Evolutionary conservation across 805 yeast genomes (phyloP).

Genomic region (Suhomyces prunicola): DNA sequence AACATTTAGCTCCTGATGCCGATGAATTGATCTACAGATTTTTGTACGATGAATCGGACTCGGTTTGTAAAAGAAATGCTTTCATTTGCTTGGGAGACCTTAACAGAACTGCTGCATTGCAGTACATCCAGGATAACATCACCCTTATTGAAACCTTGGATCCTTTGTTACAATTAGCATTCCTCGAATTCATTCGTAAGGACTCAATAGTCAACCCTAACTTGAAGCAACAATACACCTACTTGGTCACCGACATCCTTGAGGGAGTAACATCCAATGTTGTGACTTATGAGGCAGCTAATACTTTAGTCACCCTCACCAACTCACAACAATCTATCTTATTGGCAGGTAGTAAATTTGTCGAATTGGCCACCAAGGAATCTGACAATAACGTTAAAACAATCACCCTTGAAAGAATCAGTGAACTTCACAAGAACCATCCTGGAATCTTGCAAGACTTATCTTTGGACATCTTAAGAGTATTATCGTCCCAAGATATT

Average conservation of each 20-base stretch:
- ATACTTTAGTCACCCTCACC: slow-evolving; percentile 64
- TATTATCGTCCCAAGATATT: slow-evolving; percentile 81
- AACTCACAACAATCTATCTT: slow-evolving; percentile 61
- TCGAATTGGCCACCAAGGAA: slow-evolving; percentile 86
- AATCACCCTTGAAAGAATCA: slow-evolving; percentile 83
- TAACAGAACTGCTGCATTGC: slow-evolving; percentile 80
- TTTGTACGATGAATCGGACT: slow-evolving; percentile 79
- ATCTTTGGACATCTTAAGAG: slow-evolving; percentile 80
- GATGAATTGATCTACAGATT: slow-evolving; percentile 74
- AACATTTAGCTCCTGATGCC: slow-evolving; percentile 93
- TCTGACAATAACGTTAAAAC: slow-evolving; percentile 94
- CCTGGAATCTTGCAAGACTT: slow-evolving; percentile 84
- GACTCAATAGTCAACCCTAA: slow-evolving; percentile 67
- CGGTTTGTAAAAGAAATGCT: slow-evolving; percentile 93
- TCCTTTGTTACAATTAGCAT: slow-evolving; percentile 80
- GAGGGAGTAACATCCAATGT: slow-evolving; percentile 60
- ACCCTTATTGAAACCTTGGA: slow-evolving; percentile 62
- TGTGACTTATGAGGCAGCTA: slow-evolving; percentile 90
- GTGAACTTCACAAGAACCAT: slow-evolving; percentile 65
- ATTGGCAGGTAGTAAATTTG: slow-evolving; percentile 79
- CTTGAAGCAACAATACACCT: slow-evolving; percentile 67
- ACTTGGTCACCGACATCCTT: slow-evolving; percentile 67
- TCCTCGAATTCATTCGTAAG: slow-evolving; percentile 85
- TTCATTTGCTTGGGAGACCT: slow-evolving; percentile 81
- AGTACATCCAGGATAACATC: slow-evolving; percentile 71